Evolutionary conservation across 2,329 filamentous ascomycete species (phyloP), one percentile per base, ranked within the genome.

Genomic region (Penicillium capsulatum): DNA sequence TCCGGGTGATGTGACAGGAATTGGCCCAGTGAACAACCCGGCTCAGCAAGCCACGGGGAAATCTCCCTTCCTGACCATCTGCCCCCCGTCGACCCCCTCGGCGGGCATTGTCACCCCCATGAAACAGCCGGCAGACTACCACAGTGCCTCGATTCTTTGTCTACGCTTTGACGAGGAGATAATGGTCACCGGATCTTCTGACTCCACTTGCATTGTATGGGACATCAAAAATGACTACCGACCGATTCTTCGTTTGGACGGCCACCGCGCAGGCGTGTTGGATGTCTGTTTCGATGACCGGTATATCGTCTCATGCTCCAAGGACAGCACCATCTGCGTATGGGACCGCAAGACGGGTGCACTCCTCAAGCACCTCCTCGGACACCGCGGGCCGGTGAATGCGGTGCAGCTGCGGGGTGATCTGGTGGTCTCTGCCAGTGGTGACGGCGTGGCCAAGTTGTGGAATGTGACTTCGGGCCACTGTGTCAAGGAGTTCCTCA

Each of bases 271-370:
- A 3, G 91, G 92, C 36, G 90, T 98, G 27, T 77, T 98, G 10
- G 92, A 98, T 61, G 81, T 98, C 7, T 91, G 88, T 50, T 91
- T 98, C 50, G 89, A 98, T 61, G 80, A 88, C 49, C 83, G 84
- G 54, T 84, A 94, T 66, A 96, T 98, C 56, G 84, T 97, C 35
- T 96, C 91, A 4, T 98, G 92, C 72, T 95, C 88, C 62, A 98
- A 98, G 67, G 92, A 98, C 66, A 81, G 84, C 28, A 90, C 79
- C 47, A 94, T 98, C 60, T 94, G 90, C 59, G 82, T 98, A 16
- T 97, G 91, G 91, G 86, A 95, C 58, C 86, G 92, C 31, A 70
- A 78, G 39, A 92, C 86, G 0, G 86, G 88, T 24, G 69, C 71
- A 7, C 73, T 94, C 32, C 67, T 94, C 33, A 86, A 86, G 57